Evolutionary conservation across 1,139 yeast species (phyloP).

Genomic region (Taphrina communis): DNA sequence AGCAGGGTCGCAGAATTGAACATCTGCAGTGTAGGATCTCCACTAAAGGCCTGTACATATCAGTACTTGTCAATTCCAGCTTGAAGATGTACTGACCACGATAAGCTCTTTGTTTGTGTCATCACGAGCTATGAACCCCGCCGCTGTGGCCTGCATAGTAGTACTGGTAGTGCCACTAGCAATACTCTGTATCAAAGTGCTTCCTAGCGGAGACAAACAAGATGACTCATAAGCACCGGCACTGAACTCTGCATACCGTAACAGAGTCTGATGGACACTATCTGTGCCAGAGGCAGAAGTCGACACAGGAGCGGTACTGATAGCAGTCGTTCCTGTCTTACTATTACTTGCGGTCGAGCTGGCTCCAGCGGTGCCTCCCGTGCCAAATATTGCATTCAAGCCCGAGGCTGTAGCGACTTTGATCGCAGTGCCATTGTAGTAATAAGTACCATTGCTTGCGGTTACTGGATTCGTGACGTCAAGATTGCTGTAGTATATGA

Average conservation of each 20-base stretch:
- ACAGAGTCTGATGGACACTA: neutral
- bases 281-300: neutral
- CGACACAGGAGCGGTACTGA: neutral
- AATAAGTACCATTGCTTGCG: conserved; percentile 5
- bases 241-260: conserved; percentile 29
- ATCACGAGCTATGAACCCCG: conserved; percentile 28
- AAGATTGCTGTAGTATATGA: neutral
- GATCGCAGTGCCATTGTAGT: conserved; percentile 4
- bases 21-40: conserved; percentile 29
- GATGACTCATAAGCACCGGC: conserved; percentile 14
- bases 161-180: neutral
- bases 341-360: neutral
- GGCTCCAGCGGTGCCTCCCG: neutral
- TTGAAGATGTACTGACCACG: conserved; percentile 6
- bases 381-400: conserved; percentile 15
- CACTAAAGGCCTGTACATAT: conserved; percentile 18
- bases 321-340: neutral
- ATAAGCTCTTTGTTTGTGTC: conserved; percentile 23
- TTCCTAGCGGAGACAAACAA: conserved; percentile 9
- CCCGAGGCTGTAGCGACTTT: conserved; percentile 30
- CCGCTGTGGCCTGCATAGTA: neutral
- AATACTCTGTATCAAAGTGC: conserved; percentile 1
- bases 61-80: neutral
- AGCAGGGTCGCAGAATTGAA: neutral
- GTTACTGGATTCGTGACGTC: conserved; percentile 3